Evolutionary conservation across 441 rosid genomes (phyloP), one percentile per base, ranked within the genome.

Genomic region (Jatropha multifida): DNA sequence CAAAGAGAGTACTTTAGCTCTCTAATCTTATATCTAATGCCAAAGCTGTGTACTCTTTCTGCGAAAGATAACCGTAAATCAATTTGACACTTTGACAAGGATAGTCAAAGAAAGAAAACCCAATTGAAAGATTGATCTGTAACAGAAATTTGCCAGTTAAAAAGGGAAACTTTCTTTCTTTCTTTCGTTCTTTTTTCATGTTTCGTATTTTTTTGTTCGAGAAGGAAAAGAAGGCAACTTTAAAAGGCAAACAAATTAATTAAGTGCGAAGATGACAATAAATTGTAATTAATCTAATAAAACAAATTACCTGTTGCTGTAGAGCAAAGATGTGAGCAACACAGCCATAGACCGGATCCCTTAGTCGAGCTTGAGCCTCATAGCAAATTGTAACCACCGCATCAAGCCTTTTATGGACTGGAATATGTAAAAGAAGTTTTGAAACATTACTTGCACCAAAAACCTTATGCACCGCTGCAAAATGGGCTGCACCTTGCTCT

Each of bases 361-460:
- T 75, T 5, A 94, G 85, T n/a, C 99, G 83, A 59, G 99, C 93
- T 76, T 93, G 94, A 73, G 99, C 99, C 79, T 94, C 99, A 46
- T 90, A 93, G 68, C 97, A 93, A 52, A 94, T 86, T 9, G 99
- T 93, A 27, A 90, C 94, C 44, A 93, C 98, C 8, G 99, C 94
- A 51, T 94, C 99, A 0, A 83, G 89, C 67, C 98, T 74, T 77
- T 87, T 88, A 69, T 90, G 93, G 41, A 79, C 88, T 1, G 97
- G 97, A 71, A 94, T 88, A 76, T 86, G 89, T 23, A 86, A 81
- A 6, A 94, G 90, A 72, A 94, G 96, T 81, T 94, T 94, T 0
- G 98, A 94, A 23, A 88, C 97, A 65, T 94, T 94, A 76, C 98
- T 93, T 1, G 99, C 99, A 26, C 99, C 99, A 23, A 94, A 94